Conservation (phyloP, 768 basidiomycete species). For the Leccinum truebloodii region DNA sequence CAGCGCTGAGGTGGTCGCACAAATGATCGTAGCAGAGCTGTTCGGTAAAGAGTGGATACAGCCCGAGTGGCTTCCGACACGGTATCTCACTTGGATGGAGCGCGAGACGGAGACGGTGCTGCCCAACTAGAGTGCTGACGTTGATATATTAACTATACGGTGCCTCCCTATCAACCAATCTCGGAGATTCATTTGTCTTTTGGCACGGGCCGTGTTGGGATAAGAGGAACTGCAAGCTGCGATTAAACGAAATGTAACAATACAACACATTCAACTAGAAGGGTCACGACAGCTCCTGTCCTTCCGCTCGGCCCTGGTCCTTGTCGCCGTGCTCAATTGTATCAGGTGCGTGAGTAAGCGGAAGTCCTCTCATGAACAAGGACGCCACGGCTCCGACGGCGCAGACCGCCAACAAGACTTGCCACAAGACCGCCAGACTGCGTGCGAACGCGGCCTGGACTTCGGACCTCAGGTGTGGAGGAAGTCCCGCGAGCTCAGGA, state of each 20-base stretch:
- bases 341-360: neutral
- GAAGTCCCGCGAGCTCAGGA: slow-evolving; percentile 39
- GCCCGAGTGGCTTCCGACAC: slow-evolving; percentile 66
- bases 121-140: neutral
- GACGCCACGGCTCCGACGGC: slow-evolving; percentile 17
- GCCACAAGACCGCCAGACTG: slow-evolving; percentile 44
- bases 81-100: slow-evolving; percentile 44
- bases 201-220: neutral
- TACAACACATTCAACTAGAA: neutral
- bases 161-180: neutral
- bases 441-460: slow-evolving; percentile 45
- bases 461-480: slow-evolving; percentile 31
- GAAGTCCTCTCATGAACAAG: slow-evolving; percentile 18
- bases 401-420: slow-evolving; percentile 41
- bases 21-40: slow-evolving; percentile 57
- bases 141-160: neutral
- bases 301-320: neutral
- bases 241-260: neutral
- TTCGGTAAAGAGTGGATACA: slow-evolving; percentile 43
- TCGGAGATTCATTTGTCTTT: neutral
- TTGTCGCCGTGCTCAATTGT: neutral
- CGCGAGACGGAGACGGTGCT: neutral
- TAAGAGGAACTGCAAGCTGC: neutral
- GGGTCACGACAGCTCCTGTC: neutral
- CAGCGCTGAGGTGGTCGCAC: slow-evolving; percentile 62